A percentile compares a stretch with the other conserved stretches of the same genome.
Evolutionary conservation across 164 flowering plant species (phyloP).

Genomic region (Macadamia integrifolia): DNA sequence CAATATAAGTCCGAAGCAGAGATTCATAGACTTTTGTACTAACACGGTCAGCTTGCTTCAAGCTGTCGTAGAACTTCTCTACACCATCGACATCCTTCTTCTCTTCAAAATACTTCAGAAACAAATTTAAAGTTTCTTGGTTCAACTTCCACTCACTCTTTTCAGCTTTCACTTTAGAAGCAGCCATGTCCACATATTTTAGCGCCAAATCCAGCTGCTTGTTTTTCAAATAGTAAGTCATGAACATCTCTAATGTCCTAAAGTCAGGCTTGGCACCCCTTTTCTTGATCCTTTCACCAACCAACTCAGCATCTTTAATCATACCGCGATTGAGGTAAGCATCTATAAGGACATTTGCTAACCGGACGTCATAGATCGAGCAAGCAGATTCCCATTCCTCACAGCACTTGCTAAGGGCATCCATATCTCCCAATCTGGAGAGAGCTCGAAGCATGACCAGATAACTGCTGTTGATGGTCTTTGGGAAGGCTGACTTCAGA

Average conservation of each 20-base stretch:
- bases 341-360: conserved; percentile 31
- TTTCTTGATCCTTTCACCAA: conserved; percentile 28
- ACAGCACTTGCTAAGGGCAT: conserved; percentile 33
- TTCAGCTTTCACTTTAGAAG: conserved; percentile 18
- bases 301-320: conserved; percentile 48
- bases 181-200: conserved; percentile 32
- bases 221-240: conserved; percentile 35
- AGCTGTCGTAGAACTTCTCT: conserved; percentile 41
- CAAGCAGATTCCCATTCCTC: conserved; percentile 58
- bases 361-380: conserved; percentile 42
- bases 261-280: conserved; percentile 25
- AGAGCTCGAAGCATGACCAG: conserved; percentile 56
- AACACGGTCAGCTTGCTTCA: conserved; percentile 37
- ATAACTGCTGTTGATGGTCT: conserved; percentile 44
- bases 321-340: conserved; percentile 39
- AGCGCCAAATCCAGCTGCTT: conserved; percentile 34
- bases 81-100: conserved; percentile 47
- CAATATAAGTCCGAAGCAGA: conserved; percentile 42
- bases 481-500: conserved; percentile 34
- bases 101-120: conserved; percentile 37
- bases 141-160: conserved; percentile 36
- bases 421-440: conserved; percentile 37
- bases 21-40: conserved; percentile 23
- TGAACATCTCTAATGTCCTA: conserved; percentile 36
- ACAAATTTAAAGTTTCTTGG: conserved; percentile 22